Percentiles rank a stretch among this genome's conserved stretches.
Conservation (phyloP, 257 asterid species). For the Solanum verrucosum region DNA sequence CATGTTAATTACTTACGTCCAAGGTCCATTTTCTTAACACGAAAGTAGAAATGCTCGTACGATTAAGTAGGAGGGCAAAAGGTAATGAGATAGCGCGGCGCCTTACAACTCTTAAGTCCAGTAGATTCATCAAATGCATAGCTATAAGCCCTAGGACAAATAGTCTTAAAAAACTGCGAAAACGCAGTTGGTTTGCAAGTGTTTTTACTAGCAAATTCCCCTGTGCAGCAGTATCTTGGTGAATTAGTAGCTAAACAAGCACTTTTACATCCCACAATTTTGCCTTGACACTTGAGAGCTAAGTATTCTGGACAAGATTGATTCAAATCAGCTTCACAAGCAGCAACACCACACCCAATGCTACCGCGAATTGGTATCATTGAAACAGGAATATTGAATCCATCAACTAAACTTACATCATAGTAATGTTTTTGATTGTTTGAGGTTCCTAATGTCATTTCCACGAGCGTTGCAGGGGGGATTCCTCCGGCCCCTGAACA, state of each 20-base stretch:
- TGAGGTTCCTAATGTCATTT: conserved; percentile 64
- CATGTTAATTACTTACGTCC: background rate
- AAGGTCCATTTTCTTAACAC: background rate
- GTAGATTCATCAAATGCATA: conserved; percentile 44
- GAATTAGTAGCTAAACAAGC: conserved; percentile 45
- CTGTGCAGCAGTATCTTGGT: conserved; percentile 47
- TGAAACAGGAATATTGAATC: conserved; percentile 63
- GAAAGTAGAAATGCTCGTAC: background rate
- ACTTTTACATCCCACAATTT: conserved; percentile 62
- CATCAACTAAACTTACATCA: conserved; percentile 81
- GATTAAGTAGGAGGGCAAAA: conserved; percentile 49
- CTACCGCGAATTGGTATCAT: conserved; percentile 50
- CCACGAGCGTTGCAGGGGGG: conserved; percentile 68
- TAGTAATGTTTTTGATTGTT: conserved; percentile 46
- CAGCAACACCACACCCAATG: conserved; percentile 53
- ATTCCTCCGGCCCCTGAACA: conserved; percentile 50
- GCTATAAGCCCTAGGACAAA: conserved; percentile 62
- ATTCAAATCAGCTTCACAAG: conserved; percentile 63
- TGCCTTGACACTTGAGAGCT: conserved; percentile 29
- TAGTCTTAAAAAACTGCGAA: conserved; percentile 41
- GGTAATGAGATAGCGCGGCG: conserved; percentile 39
- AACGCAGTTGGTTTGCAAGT: conserved; percentile 41
- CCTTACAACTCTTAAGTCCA: conserved; percentile 52
- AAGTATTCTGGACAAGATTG: conserved; percentile 38
- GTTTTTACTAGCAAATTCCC: conserved; percentile 22